Conservation (phyloP, 78 protist genomes). For the Bodo saltans region DNA sequence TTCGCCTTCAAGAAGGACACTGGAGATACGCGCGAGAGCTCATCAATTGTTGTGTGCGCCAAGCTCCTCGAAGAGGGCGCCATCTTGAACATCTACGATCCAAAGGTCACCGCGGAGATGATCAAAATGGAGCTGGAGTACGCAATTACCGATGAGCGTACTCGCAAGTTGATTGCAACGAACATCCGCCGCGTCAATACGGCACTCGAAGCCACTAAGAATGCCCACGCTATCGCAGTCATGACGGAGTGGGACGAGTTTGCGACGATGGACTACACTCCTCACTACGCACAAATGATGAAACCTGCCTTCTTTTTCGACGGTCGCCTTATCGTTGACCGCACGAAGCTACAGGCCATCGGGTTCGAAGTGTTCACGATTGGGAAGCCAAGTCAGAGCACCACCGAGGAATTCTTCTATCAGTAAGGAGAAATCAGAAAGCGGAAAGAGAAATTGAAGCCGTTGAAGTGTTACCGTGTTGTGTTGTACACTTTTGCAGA, state of each 20-base stretch:
- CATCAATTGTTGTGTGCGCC: constrained; percentile 64
- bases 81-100: constrained; percentile 80
- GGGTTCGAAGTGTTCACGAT: constrained; percentile 69
- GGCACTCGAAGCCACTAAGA: constrained; percentile 57
- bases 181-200: not conserved
- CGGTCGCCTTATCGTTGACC: constrained; percentile 76
- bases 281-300: constrained; percentile 39
- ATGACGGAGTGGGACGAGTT: constrained; percentile 96
- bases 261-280: constrained; percentile 25
- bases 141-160: not conserved
- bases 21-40: constrained; percentile 79
- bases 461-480: too few relatives aligned
- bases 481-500: too few relatives aligned
- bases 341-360: constrained; percentile 41
- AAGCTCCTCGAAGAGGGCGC: constrained; percentile 81
- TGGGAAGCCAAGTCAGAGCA: not conserved
- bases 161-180: not conserved
- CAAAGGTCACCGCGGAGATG: constrained; percentile 49
- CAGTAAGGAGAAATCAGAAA: too few relatives aligned
- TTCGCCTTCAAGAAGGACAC: constrained; percentile 96
- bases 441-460: too few relatives aligned
- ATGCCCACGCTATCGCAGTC: constrained; percentile 76
- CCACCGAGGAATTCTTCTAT: too few relatives aligned
- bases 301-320: constrained; percentile 90
- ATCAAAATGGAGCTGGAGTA: not conserved